Evolutionary conservation across 1,139 yeast genomes (phyloP).

Genomic region (Blastobotrys illinoisensis): DNA sequence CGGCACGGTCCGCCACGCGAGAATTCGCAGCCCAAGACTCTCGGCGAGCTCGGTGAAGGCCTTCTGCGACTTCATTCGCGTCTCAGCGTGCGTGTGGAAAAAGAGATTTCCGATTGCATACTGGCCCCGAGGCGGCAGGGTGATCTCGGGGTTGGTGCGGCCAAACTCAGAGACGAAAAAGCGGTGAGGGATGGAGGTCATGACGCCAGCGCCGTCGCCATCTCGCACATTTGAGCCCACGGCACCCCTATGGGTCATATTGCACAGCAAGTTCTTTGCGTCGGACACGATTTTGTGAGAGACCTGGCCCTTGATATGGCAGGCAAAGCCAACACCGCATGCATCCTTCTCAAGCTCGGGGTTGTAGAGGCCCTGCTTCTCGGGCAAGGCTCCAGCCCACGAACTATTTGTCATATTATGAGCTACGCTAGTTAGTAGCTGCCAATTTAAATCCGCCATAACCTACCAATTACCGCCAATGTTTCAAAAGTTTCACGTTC

Average conservation of each 20-base stretch:
- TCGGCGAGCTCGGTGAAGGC: constrained; percentile 79
- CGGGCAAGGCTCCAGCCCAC: constrained; percentile 90
- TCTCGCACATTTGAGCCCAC: constrained; percentile 92
- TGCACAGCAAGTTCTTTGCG: constrained; percentile 76
- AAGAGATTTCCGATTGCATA: constrained; percentile 94
- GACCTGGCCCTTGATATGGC: constrained; percentile 82
- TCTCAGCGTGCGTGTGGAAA: constrained; percentile 71
- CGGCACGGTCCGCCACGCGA: constrained; percentile 97
- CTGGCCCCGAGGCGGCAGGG: constrained; percentile 72
- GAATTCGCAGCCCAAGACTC: constrained; percentile 69
- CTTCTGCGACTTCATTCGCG: constrained; percentile 58
- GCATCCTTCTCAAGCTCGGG: constrained; percentile 95
- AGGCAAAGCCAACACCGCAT: constrained; percentile 97
- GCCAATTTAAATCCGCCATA: background rate
- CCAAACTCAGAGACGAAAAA: constrained; percentile 81
- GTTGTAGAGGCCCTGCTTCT: constrained; percentile 83
- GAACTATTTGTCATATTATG: constrained; percentile 60
- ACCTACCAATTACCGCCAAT: background rate
- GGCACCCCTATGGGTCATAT: constrained; percentile 99
- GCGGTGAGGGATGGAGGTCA: constrained; percentile 86
- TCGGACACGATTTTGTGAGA: constrained; percentile 93
- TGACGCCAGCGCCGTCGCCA: constrained; percentile 98
- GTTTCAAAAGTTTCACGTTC: background rate
- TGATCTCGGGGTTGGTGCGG: constrained; percentile 42
- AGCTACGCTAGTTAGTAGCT: background rate